Evolutionary conservation across 1,139 yeast genomes (phyloP), one percentile per base, ranked within the genome.

Genomic region (Blastobotrys niveus): DNA sequence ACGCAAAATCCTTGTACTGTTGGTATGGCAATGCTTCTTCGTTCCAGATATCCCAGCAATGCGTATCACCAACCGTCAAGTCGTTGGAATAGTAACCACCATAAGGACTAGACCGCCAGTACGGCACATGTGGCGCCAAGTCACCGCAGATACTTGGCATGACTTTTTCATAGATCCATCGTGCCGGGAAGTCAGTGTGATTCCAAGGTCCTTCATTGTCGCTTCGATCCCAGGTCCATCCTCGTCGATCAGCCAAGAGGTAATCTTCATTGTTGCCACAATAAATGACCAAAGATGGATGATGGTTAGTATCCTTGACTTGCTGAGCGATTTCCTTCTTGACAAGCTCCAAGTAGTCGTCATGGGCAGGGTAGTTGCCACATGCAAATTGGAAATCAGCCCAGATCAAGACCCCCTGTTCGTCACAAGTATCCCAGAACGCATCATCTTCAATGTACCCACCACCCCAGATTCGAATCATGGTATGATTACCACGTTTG

Each of bases 11-110:
- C 30, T 57, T 57, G 70, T 73, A 71, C 48, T 70, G 58, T 49
- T 72, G 77, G 49, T 72, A 72, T 41, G 63, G 64, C 42, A 66
- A 70, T 59, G 69, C 72, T 10, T 56, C 51, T 2, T 75, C 75
- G 47, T 72, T 76, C 76, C 76, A 72, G 3, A 72, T 73, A 47
- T 71, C 68, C 77, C 77, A 72, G 51, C 71, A 74, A 52, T 72
- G 77, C 14, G 69, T 54, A 52, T 72, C 77, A 1, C 77, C 77
- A 19, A 64, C 53, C 0, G 67, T 65, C 12, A 59, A 55, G 49
- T 69, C 72, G 7, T 60, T 53, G 14, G 73, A 57, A 7, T 50
- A 53, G 15, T 52, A 48, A 3, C 72, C 71, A 3, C 72, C 68
- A 56, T 65, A 72, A 0, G 77, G 77, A n/a, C 72, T 68, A 5